These are phyloP conservation scores for Thalia dealbata DNA, from an alignment of 176 grass and related monocot species.

Conservation along the genomic window DNA sequence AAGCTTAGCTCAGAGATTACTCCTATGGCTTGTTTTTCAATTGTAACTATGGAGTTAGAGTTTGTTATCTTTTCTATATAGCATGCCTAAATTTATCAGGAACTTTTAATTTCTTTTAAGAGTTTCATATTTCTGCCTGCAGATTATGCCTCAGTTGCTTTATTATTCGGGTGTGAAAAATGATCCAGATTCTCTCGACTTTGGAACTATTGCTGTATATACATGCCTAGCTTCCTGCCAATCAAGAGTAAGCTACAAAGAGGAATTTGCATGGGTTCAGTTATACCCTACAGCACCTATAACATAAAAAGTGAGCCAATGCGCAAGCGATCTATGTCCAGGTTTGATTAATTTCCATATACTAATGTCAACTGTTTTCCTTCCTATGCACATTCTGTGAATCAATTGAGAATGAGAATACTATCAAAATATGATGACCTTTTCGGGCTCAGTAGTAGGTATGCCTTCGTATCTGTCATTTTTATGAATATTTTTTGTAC, in stretches of 20 bases:
- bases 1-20: not conserved
- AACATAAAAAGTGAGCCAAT: not conserved
- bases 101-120: not conserved
- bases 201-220: conserved; percentile 69
- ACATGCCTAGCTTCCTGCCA: conserved; percentile 67
- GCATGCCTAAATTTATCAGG: not conserved
- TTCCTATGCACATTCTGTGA: not conserved
- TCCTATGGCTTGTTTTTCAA: not conserved
- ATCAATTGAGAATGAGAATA: not conserved
- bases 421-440: not conserved
- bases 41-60: not conserved
- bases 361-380: not conserved
- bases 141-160: conserved; percentile 93
- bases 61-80: not conserved
- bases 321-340: not conserved
- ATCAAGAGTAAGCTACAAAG: conserved; percentile 57
- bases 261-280: conserved; percentile 85
- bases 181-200: conserved; percentile 77
- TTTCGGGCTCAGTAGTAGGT: not conserved
- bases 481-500: too few relatives aligned
- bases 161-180: conserved; percentile 79
- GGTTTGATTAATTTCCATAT: not conserved
- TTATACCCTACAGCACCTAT: conserved; percentile 43
- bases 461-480: too few relatives aligned
- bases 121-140: conserved; percentile 17